Evolutionary conservation across 441 rosid genomes (phyloP), one percentile per base, ranked within the genome.

Genomic region (Adansonia madagascariensis): DNA sequence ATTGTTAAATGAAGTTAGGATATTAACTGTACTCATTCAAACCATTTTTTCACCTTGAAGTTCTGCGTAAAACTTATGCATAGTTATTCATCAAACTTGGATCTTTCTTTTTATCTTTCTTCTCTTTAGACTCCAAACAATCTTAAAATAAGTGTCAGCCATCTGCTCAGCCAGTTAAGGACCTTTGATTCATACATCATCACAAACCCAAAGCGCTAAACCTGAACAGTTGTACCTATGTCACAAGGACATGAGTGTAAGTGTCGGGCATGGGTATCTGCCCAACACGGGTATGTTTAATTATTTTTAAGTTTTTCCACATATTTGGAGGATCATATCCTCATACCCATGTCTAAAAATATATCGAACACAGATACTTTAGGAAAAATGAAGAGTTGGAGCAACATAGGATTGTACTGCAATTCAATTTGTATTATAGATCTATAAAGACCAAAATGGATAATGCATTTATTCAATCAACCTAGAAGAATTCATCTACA

Each of bases 21-120:
- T 17, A 8, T 41, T 65, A 65, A 41, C 20, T 9, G 14, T n/a
- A 41, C 14, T 64, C 49, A 17, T 65, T 41, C 70, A 41, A 65
- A 65, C 27, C 17, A 31, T 1, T 2, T 31, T 62, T 62, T 53
- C 18, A 10, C 3, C 62, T 6, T 56, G 61, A 15, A 10, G 24
- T 56, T 59, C 24, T 59, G 63, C 22, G 97, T 92, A 72, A 85
- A 77, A 97, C 95, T 90, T 82, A 91, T 80, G 85, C 89, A 82
- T 44, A 88, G 15, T 71, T 90, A 82, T 82, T 90, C 97, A 71
- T 94, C 98, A 78, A 82, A 84, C 74, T 86, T 75, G 67, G 4
- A 31, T 31, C 0, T 31, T 31, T 31, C 35, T 31, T 31, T 31
- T 31, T 80, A 82, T 84, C 83, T 85, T 83, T 77, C 44, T 41